A percentile compares a stretch with the other conserved stretches of the same genome.
These are phyloP conservation scores for Leishmania martiniquensis DNA, from an alignment of 208 protist genomes.

Conservation along the genomic window DNA sequence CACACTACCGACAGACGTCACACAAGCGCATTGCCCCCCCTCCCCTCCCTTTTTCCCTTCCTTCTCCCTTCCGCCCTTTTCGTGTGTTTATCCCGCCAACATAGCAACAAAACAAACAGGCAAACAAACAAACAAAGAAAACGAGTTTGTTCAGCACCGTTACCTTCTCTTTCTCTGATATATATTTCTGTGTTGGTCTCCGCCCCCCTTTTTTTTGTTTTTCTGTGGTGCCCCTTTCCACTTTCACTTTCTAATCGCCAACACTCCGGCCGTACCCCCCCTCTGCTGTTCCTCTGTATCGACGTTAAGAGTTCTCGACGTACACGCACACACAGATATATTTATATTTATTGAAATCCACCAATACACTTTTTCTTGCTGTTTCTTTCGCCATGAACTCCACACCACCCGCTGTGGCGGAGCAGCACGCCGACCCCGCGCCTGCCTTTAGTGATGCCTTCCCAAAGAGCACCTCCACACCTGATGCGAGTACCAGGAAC, in stretches of 20 bases:
- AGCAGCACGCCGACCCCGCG: conserved; percentile 22
- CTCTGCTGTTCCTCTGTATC: not conserved
- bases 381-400: conserved; percentile 19
- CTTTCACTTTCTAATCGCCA: too few relatives aligned
- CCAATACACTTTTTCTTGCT: not conserved
- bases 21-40: not conserved
- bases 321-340: not conserved
- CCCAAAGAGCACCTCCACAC: not conserved
- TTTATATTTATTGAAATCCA: too few relatives aligned
- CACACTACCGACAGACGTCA: too few relatives aligned
- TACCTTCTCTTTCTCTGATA: not conserved
- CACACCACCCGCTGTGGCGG: not conserved
- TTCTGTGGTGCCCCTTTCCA: not conserved
- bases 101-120: too few relatives aligned
- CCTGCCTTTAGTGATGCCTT: not conserved
- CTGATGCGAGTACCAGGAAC: not conserved
- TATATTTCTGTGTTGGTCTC: not conserved
- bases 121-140: too few relatives aligned
- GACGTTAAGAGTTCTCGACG: not conserved
- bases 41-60: not conserved
- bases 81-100: too few relatives aligned
- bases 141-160: not conserved
- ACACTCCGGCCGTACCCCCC: not conserved
- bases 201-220: not conserved
- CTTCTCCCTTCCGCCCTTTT: not conserved